Evolutionary conservation across 2,329 filamentous ascomycete genomes (phyloP).

Genomic region (Aureobasidium subglaciale): DNA sequence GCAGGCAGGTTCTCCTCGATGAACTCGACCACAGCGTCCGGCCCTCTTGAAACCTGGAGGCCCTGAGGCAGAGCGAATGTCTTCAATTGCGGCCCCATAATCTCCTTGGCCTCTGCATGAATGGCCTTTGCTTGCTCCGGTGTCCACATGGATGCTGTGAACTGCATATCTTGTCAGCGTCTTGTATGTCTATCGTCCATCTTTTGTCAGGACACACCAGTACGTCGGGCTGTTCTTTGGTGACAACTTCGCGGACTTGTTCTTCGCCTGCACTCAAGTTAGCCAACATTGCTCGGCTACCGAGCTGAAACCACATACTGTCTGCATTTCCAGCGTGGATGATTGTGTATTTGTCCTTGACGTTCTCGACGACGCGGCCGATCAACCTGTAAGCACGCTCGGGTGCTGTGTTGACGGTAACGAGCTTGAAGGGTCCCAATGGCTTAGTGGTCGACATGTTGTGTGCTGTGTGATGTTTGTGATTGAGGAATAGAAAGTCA

Average conservation of each 20-base stretch:
- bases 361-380: constrained; percentile 52
- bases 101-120: constrained; percentile 36
- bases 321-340: constrained; percentile 55
- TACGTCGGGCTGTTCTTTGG: constrained; percentile 46
- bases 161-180: constrained; percentile 34
- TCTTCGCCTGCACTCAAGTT: constrained; percentile 40
- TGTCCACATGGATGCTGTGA: constrained; percentile 56
- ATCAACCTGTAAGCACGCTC: constrained; percentile 57
- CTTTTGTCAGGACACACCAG: constrained; percentile 36
- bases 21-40: constrained; percentile 50
- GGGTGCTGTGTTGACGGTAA: constrained; percentile 62
- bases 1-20: constrained; percentile 37
- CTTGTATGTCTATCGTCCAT: background rate
- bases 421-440: constrained; percentile 52
- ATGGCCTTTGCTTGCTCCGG: constrained; percentile 43
- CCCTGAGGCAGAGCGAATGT: constrained; percentile 49
- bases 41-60: constrained; percentile 45
- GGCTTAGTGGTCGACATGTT: constrained; percentile 17
- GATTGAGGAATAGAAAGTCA: constrained; percentile 5
- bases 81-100: constrained; percentile 42
- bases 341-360: constrained; percentile 59
- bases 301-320: constrained; percentile 39
- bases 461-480: background rate
- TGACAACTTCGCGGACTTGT: constrained; percentile 49
- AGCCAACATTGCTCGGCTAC: background rate